Evolutionary conservation across 129 eudicot species (phyloP), one percentile per base, ranked within the genome.

Genomic region (Chrysanthemum lavandulifolium): DNA sequence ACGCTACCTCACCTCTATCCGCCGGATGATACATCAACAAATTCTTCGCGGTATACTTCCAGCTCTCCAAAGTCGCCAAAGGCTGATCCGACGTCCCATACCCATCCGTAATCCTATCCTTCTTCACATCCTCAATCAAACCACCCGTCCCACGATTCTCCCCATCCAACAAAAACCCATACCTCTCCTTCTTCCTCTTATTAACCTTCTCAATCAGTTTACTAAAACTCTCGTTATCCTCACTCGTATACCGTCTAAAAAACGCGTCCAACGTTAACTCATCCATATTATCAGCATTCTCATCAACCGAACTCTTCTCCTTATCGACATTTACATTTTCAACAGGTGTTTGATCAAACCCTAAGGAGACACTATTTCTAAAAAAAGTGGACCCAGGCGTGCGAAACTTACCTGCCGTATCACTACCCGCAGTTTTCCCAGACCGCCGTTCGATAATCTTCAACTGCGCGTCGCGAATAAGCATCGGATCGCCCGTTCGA

Each of bases 11-110:
- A 2, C 98, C 98, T 63, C 75, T 76, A 80, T 93, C 98, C 27
- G 98, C 85, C 0, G 98, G 98, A 79, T 93, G 96, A 81, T 93
- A 93, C 98, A 93, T 93, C 70, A 93, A 61, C 80, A 89, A 68
- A 83, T 93, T 93, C 87, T 93, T 93, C 0, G 98, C 92, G 0
- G 86, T 82, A 55, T 89, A 93, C 3, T 89, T 87, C 96, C 98
- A 93, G 31, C 98, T 90, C 36, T 87, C 88, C 62, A 93, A 81
- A 0, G 88, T 93, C 29, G 85, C 81, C 27, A 78, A 76, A 0
- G 98, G 98, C 90, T 93, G 98, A 83, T 87, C 86, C 2, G 98
- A 89, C 31, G 96, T 85, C 6, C 98, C 98, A 29, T 85, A 93
- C 25, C 98, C 98, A 74, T 93, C 98, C 0, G 98, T 93, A 65